Evolutionary conservation across 73 alveolate genomes (phyloP), one percentile per base, ranked within the genome.

Genomic region (Paramecium caudatum): DNA sequence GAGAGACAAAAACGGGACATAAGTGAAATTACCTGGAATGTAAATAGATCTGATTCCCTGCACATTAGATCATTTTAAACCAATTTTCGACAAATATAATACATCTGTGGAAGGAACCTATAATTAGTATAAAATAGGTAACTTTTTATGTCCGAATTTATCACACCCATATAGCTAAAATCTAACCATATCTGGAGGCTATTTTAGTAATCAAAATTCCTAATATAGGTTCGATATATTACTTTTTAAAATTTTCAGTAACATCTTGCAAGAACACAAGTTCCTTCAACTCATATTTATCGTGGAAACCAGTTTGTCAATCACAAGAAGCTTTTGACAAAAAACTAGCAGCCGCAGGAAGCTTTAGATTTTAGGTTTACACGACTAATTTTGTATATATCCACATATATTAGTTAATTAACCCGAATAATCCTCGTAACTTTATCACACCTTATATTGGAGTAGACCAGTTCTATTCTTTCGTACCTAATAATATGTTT

Each of bases 251-350:
- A 63, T 61, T 86, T 41, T 25, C 47, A 16, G 88, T 86, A 19
- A 21, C 81, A 7, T 2, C 46, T 6, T 86, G 93, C 43, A 55
- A 63, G 13, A 63, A 70, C 25, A 19, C 61, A n/a, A n/a, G n/a
- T n/a, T n/a, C n/a, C n/a, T 37, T 15, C 93, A 1, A 63, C 33
- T 2, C 39, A 70, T 43, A 34, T 41, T 78, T 65, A 25, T n/a
- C 37, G 0, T 86, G 93, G 93, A 37, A 86, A 63, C 93, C 93
- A 15, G 13, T 23, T 39, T 86, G 93, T 23, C 47, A 49, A 34
- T 9, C 90, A 3, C 32, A 36, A 37, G 19, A 27, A 4, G 90
- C 36, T 17, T 15, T 55, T 30, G 19, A 10, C 3, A n/a, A 61
- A 17, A 17, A 21, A 3, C 36, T 55, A 12, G 65, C 61, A 41